Base-by-base conservation (phyloP, 2,329 filamentous ascomycete genomes). In the Colletotrichum graminicola region DNA sequence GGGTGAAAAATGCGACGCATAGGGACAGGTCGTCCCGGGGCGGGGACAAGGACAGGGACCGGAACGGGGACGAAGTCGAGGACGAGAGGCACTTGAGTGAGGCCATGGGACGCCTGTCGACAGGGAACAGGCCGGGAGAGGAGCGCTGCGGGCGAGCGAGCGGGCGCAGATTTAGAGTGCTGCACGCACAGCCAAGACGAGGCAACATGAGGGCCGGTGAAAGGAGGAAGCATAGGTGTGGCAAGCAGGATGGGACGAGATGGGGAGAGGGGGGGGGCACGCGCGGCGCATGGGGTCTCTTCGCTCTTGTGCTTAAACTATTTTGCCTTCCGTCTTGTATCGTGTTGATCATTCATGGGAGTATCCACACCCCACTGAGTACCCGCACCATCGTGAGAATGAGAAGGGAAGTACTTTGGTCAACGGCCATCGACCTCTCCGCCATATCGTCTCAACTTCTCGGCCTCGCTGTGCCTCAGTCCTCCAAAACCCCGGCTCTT, bases 1-100 rank as follows among this genome's bases (percentile, higher is more conserved):
- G 67, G 67, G 55, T 47, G 55, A 66, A n/a, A 47, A 61, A 16
- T 66, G 55, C 62, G 62, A 55, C 63, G 56, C 56, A 62, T 26
- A 65, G 59, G 54, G 41, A n/a, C 62, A 45, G 23, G 41, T 14
- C 41, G 52, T 51, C 26, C 29, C 23, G 29, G 47, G 18, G 21
- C 43, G 8, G 43, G 43, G 41, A 43, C 18, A 6, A 14, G 14
- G 18, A 43, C 41, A 43, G 41, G 41, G 41, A 21, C 41, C 41
- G 66, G 62, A n/a, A n/a, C 43, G 21, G 43, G 43, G 43, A 45
- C 43, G 18, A 45, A n/a, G 43, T 45, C 43, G 43, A 45, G 43
- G 67, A 70, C 43, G 36, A 39, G 29, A 39, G 47, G 32, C 66
- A 26, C 16, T 41, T 2, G 36, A 39, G 47, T 43, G 41, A 63